A percentile compares a stretch with the other conserved stretches of the same genome.
phyloP scores from a whole-genome alignment of 257 asterid genomes.

The Solanum lycopersicoides region DNA sequence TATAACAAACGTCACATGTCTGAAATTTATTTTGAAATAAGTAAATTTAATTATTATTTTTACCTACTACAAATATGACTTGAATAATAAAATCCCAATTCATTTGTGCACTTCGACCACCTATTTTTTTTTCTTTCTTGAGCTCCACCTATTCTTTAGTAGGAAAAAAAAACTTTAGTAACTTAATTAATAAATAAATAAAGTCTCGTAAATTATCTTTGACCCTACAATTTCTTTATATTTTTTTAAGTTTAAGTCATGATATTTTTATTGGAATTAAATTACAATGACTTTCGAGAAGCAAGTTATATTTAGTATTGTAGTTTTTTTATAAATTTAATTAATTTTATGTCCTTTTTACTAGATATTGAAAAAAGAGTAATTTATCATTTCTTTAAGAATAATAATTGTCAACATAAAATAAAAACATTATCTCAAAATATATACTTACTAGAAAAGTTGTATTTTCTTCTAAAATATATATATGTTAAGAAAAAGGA shows the following conservation, averaged over 20 bases:
- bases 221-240: neutral
- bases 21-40: no score
- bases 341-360: no score
- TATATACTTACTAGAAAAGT: neutral
- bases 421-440: neutral
- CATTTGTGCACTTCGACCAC: neutral
- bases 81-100: neutral
- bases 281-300: neutral
- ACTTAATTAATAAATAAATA: neutral
- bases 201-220: neutral
- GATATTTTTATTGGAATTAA: neutral
- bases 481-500: neutral
- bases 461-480: neutral
- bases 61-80: neutral
- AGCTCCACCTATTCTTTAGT: neutral
- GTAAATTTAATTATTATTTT: neutral
- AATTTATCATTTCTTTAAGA: neutral
- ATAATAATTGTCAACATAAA: neutral
- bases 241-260: neutral
- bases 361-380: neutral
- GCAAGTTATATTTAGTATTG: neutral
- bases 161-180: neutral
- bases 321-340: neutral
- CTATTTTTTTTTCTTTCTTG: no score
- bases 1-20: neutral